Evolutionary conservation across 495 filamentous ascomycete species (phyloP).

Genomic region (Aspergillus ellipticus): DNA sequence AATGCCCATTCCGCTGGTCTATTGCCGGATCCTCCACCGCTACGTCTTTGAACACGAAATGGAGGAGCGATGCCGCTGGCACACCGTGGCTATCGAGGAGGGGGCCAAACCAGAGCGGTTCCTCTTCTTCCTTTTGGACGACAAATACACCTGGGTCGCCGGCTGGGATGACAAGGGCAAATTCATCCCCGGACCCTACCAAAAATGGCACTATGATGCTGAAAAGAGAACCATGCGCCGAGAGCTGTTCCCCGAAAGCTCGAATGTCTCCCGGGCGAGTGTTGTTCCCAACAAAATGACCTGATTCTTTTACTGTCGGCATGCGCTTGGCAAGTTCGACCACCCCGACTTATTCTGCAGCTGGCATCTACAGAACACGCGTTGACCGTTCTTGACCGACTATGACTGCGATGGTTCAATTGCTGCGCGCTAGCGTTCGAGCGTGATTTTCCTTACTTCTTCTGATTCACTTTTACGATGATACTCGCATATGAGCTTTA

Average conservation of each 20-base stretch:
- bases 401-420: neutral
- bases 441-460: slow-evolving; percentile 7
- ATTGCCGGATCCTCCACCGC: slow-evolving; percentile 46
- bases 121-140: slow-evolving; percentile 43
- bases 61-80: slow-evolving; percentile 41
- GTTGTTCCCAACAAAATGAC: slow-evolving; percentile 33
- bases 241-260: slow-evolving; percentile 35
- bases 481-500: slow-evolving; percentile 1
- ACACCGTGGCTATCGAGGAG: slow-evolving; percentile 32
- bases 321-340: neutral
- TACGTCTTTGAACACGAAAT: slow-evolving; percentile 45
- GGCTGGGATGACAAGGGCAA: slow-evolving; percentile 42
- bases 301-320: slow-evolving; percentile 11
- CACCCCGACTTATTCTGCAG: slow-evolving; percentile 8
- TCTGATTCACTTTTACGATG: slow-evolving; percentile 1
- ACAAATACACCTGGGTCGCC: slow-evolving; percentile 41
- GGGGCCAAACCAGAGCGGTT: slow-evolving; percentile 34
- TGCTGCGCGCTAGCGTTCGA: neutral
- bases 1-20: slow-evolving; percentile 36
- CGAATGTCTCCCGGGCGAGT: slow-evolving; percentile 40
- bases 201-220: slow-evolving; percentile 40
- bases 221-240: slow-evolving; percentile 40
- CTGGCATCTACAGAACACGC: slow-evolving; percentile 8
- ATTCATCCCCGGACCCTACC: slow-evolving; percentile 46
- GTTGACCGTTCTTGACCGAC: neutral